These are phyloP conservation scores for Pleurotus pulmonarius DNA, from an alignment of 768 basidiomycete species.

Conservation along the genomic window DNA sequence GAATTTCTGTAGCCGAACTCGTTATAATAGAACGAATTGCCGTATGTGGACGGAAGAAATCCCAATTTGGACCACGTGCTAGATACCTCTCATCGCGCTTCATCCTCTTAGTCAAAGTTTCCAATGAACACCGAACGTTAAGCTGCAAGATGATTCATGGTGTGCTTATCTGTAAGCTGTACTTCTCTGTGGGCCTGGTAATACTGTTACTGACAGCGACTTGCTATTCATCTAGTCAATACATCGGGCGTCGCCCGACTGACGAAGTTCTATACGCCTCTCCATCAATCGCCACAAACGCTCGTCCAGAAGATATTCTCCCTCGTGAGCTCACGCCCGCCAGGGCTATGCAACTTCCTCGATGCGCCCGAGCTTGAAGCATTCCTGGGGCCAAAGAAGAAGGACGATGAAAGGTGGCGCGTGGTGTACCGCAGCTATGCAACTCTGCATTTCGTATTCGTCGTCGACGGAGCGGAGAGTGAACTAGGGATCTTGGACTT, in stretches of 20 bases:
- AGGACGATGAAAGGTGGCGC: constrained; percentile 62
- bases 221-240: constrained; percentile 59
- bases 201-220: constrained; percentile 10
- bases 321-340: constrained; percentile 77
- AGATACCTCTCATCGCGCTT: too few relatives aligned
- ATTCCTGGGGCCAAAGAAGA: constrained; percentile 56
- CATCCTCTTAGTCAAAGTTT: too few relatives aligned
- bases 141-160: constrained; percentile 68
- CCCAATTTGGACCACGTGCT: too few relatives aligned
- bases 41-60: too few relatives aligned
- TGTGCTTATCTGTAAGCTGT: constrained; percentile 72
- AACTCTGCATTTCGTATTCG: constrained; percentile 95
- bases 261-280: constrained; percentile 85
- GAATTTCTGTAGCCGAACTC: too few relatives aligned
- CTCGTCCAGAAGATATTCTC: constrained; percentile 89
- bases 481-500: constrained; percentile 95
- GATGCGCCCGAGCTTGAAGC: constrained; percentile 87
- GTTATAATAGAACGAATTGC: too few relatives aligned
- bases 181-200: constrained; percentile 13
- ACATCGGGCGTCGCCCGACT: constrained; percentile 84
- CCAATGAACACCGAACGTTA: too few relatives aligned
- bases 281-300: constrained; percentile 62
- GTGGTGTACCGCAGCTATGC: constrained; percentile 96
- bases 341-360: constrained; percentile 91
- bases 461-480: constrained; percentile 94